Evolutionary conservation across 2,329 filamentous ascomycete species (phyloP), one percentile per base, ranked within the genome.

Genomic region (Alternaria panax): DNA sequence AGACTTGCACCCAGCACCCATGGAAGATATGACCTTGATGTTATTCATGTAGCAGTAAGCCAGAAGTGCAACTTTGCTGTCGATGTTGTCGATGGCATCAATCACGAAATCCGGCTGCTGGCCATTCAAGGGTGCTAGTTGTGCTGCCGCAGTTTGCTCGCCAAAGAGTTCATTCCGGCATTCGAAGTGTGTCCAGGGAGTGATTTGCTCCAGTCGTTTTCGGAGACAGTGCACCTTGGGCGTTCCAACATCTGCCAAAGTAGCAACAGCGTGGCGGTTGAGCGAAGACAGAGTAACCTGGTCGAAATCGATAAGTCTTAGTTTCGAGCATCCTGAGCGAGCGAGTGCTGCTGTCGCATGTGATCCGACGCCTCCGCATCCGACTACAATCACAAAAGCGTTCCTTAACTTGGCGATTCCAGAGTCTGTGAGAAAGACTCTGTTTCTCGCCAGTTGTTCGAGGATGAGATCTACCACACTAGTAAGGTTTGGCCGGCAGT

Each of bases 11-110:
- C 93, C 95, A 0, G 95, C 95, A 1, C 95, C 95, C 93, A 98
- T 98, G 30, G 92, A 92, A 16, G 92, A 95, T 63, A 99, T 93
- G 27, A 99, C 92, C 1, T 88, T 90, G 25, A 98, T 82, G 2
- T 85, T 83, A 73, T 92, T 86, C 61, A 88, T 86, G 75, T 93
- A 85, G 80, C 95, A 99, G 80, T 96, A 96, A 71, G 92, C 89
- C 40, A 99, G 83, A 54, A 99, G 82, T 18, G 90, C 90, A 3
- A 99, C 94, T 81, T 99, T 99, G 54, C 92, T 96, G 51, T 97
- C 92, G 63, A 99, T 98, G 75, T 99, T 98, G 79, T 99, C 95
- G 67, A 99, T 99, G 22, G 94, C 96, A 79, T 99, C 95, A 34
- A 99, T 87, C n/a, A 99, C 88, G 72, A 90, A 99, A 70, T 94